phyloP scores from a whole-genome alignment of 2,329 filamentous ascomycete genomes.

The Venturia pyrina region DNA sequence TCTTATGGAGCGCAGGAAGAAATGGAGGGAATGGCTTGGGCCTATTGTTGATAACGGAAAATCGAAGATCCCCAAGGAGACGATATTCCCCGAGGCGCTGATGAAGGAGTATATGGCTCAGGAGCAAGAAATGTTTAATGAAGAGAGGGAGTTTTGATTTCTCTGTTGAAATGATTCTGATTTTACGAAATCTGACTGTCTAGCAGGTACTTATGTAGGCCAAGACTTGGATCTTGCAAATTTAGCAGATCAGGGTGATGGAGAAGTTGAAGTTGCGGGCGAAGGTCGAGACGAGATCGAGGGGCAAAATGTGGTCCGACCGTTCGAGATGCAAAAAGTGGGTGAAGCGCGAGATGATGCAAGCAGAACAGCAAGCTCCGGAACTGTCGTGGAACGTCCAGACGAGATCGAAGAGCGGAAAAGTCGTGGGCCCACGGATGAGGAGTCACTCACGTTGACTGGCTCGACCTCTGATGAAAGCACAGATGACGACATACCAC shows the following conservation, averaged over 20 bases:
- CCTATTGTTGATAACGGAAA: slow-evolving; percentile 81
- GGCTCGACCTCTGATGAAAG: too few relatives aligned
- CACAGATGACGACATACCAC: too few relatives aligned
- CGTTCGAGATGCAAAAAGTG: too few relatives aligned
- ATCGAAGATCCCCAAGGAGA: slow-evolving; percentile 63
- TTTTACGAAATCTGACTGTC: neutral
- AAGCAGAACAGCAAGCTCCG: neutral
- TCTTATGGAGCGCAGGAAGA: slow-evolving; percentile 79
- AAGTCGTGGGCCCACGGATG: neutral
- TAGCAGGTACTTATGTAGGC: neutral
- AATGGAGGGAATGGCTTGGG: slow-evolving; percentile 87
- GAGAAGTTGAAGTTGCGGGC: neutral
- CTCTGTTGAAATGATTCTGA: neutral
- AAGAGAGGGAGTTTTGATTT: slow-evolving; percentile 30
- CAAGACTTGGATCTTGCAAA: neutral
- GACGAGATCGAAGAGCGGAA: too few relatives aligned
- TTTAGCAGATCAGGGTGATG: neutral
- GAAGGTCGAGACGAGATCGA: neutral
- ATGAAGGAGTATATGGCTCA: slow-evolving; percentile 66
- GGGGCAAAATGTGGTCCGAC: neutral
- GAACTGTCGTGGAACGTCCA: too few relatives aligned
- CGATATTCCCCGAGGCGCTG: slow-evolving; percentile 62
- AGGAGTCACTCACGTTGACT: neutral
- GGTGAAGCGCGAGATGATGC: neutral
- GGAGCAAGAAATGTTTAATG: slow-evolving; percentile 74